These are phyloP conservation scores for Penicillium canariense DNA, from an alignment of 495 filamentous ascomycete genomes.

Conservation along the genomic window DNA sequence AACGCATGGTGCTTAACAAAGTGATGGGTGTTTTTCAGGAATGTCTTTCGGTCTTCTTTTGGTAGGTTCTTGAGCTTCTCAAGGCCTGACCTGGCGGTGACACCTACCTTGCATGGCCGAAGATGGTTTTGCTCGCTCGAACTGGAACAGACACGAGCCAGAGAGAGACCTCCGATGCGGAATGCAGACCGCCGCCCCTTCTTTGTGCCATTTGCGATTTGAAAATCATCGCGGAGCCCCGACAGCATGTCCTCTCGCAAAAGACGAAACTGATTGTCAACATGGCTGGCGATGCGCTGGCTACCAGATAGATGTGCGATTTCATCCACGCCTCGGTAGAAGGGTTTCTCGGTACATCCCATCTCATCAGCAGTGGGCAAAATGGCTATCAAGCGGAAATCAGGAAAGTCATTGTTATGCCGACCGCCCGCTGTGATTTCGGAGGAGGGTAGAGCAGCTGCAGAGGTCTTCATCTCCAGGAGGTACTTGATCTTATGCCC, in stretches of 20 bases:
- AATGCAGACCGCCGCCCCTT: constrained; percentile 36
- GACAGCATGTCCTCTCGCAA: constrained; percentile 72
- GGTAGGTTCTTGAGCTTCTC: constrained; percentile 33
- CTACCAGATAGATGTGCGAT: constrained; percentile 24
- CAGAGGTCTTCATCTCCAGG: constrained; percentile 25
- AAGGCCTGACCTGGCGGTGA: constrained; percentile 47
- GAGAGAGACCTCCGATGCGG: constrained; percentile 26
- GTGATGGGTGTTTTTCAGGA: constrained; percentile 44
- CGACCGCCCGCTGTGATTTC: constrained; percentile 59
- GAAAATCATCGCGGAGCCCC: constrained; percentile 61
- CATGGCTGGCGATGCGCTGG: constrained; percentile 48
- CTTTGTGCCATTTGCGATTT: constrained; percentile 41
- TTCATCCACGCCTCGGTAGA: constrained; percentile 51
- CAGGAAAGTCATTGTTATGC: constrained; percentile 72
- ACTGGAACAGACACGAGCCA: constrained; percentile 29
- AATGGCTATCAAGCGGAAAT: constrained; percentile 62
- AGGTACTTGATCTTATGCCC: constrained; percentile 49
- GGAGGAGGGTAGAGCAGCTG: not conserved
- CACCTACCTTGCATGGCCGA: constrained; percentile 41
- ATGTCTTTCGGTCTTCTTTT: constrained; percentile 38
- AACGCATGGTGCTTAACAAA: constrained; percentile 60
- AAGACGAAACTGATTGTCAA: constrained; percentile 80
- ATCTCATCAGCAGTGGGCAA: constrained; percentile 70
- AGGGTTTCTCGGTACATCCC: constrained; percentile 54
- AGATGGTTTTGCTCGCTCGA: constrained; percentile 21